phyloP scores from a whole-genome alignment of 306 rosid genomes.

The Crataegus laevigata region DNA sequence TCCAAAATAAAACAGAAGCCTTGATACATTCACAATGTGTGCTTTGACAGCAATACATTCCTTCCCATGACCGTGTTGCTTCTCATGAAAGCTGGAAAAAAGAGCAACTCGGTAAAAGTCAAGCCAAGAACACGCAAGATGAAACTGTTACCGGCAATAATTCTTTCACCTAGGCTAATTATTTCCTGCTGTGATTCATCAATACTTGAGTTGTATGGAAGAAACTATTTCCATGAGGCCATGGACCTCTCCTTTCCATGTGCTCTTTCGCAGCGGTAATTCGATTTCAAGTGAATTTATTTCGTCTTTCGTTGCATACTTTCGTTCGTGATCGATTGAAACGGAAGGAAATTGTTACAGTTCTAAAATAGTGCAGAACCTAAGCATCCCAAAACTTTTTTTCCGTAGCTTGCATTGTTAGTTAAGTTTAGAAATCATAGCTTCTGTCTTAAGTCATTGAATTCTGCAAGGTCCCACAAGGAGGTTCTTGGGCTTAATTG shows the following conservation, averaged over 20 bases:
- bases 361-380: conserved; percentile 20
- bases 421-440: background rate
- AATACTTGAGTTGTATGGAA: conserved; percentile 41
- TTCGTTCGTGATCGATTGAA: conserved; percentile 28
- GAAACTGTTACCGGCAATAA: conserved; percentile 27
- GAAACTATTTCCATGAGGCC: conserved; percentile 40
- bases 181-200: conserved; percentile 41
- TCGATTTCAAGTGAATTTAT: conserved; percentile 23
- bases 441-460: background rate
- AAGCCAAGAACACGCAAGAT: conserved; percentile 44
- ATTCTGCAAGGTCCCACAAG: background rate
- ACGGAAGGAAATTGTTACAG: conserved; percentile 30
- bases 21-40: background rate
- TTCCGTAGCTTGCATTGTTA: background rate
- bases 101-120: conserved; percentile 59
- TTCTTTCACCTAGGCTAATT: conserved; percentile 26
- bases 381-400: conserved; percentile 8
- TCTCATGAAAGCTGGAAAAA: conserved; percentile 82
- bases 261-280: conserved; percentile 31
- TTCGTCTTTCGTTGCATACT: conserved; percentile 18
- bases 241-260: conserved; percentile 30
- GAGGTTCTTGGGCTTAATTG: conserved; percentile 8
- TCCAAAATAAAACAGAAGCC: background rate
- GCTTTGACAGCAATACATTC: conserved; percentile 63
- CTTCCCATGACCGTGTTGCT: conserved; percentile 60